Conservation (phyloP, 352 stramenopile genomes). For the Phytopythium chamaehyphon region DNA sequence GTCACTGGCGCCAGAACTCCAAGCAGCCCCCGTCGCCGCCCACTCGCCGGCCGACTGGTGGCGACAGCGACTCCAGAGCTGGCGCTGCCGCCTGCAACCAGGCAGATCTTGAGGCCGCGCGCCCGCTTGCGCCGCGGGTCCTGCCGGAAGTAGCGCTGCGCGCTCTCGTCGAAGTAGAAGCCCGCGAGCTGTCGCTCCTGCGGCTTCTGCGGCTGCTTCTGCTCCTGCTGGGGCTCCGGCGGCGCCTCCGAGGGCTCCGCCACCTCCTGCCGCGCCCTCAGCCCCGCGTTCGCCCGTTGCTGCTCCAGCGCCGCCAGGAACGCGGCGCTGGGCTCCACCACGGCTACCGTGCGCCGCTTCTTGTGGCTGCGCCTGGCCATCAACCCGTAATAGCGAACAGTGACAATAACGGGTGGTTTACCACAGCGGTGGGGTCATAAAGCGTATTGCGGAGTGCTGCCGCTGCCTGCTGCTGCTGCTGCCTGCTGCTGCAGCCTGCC, state of each 20-base stretch:
- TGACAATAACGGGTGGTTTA: too few species aligned
- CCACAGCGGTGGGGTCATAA: too few species aligned
- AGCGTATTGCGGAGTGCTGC: too few species aligned
- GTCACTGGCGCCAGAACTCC: too few species aligned
- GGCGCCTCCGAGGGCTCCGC: too few species aligned
- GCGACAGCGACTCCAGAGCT: background rate
- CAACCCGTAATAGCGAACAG: background rate
- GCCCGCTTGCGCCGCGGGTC: slow-evolving; percentile 13
- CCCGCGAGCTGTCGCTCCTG: slow-evolving; percentile 30
- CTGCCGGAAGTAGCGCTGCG: slow-evolving; percentile 44
- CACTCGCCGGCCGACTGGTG: too few species aligned
- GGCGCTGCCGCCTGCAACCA: slow-evolving; percentile 17
- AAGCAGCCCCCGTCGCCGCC: too few species aligned
- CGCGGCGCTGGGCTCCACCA: slow-evolving; percentile 13
- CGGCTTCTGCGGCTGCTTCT: slow-evolving; percentile 1
- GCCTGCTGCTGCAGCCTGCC: too few species aligned
- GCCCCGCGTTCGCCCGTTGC: slow-evolving; percentile 40
- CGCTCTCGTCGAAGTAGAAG: slow-evolving; percentile 58
- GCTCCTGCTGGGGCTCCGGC: slow-evolving; percentile 1
- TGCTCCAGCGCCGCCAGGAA: slow-evolving; percentile 63
- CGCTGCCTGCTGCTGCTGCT: too few species aligned
- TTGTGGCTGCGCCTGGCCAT: slow-evolving; percentile 10
- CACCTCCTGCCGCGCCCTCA: slow-evolving; percentile 3
- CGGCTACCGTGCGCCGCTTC: slow-evolving; percentile 19
- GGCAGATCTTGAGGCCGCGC: slow-evolving; percentile 9